Base-by-base conservation (phyloP, 208 protist genomes). In the Leishmania amazonensis region DNA sequence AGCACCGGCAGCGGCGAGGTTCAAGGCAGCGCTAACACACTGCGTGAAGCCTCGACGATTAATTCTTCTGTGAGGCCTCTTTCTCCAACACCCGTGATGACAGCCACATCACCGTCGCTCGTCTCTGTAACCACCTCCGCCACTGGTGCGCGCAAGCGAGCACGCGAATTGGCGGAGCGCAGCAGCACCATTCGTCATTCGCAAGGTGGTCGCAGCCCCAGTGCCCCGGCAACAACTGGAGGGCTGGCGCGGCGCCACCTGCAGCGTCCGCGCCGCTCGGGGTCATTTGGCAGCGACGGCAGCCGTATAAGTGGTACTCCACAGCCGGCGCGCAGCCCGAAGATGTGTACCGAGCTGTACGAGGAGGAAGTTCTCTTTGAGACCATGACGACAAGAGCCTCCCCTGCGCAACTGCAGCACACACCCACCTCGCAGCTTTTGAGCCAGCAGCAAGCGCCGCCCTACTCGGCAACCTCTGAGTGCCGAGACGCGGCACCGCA, bases 361-460 rank as follows among this genome's bases (percentile, higher is more conserved):
- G 65, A 51, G 7, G 75, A 80, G 31, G 84, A 84, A 24, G 31
- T 84, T 1, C 79, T 81, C 47, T 17, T 84, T 47, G 84, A 78
- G 15, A 53, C n/a, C 49, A 38, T 24, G 49, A 47, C 28, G 17
- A 49, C 77, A 53, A 47, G 53, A 24, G 70, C 75, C 62, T 79
- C 79, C 49, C 70, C 49, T 13, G 62, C 31, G 45, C 75, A 79
- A 13, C 76, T 83, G 70, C 76, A 83, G 17, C 78, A 45, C 19
- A 82, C 81, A 6, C 85, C 81, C 19, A 79, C 77, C 35, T 82
- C 85, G 70, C 85, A 88, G 77, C 78, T 82, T 42, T 49, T 88
- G 38, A 79, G 74, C 42, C 71, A 80, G 70, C 64, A 70, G 67
- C 80, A 80, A 45, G 77, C 76, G 38, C 65, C 35, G 1, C 79